A percentile compares a stretch with the other conserved stretches of the same genome.
phyloP scores from a whole-genome alignment of 805 yeast species.

The Priceomyces medius region DNA sequence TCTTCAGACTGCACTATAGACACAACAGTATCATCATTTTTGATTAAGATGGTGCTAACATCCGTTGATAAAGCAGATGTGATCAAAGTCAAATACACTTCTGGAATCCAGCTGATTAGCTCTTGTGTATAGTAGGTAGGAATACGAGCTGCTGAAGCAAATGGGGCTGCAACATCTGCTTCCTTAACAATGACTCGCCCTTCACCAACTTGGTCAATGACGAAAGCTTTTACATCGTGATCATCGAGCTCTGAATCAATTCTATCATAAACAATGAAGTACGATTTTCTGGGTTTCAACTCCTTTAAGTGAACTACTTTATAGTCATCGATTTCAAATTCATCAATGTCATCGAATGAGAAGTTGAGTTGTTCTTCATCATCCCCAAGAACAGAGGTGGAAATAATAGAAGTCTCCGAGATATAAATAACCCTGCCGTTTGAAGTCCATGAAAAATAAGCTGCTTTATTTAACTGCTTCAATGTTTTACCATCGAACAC shows the following conservation, averaged over 20 bases:
- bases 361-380: constrained; percentile 8
- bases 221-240: constrained; percentile 24
- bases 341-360: constrained; percentile 1
- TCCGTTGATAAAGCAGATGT: constrained; percentile 70
- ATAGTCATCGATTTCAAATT: constrained; percentile 14
- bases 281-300: constrained; percentile 2
- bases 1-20: constrained; percentile 59
- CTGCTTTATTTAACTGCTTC: constrained; percentile 5
- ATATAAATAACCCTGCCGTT: constrained; percentile 21
- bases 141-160: constrained; percentile 47
- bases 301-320: constrained; percentile 6
- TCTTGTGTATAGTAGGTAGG: constrained; percentile 44
- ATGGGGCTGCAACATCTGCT: constrained; percentile 52
- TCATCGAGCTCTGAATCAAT: constrained; percentile 26
- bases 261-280: constrained; percentile 26
- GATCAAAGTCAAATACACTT: constrained; percentile 35
- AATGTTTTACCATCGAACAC: constrained; percentile 9
- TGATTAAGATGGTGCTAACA: constrained; percentile 35
- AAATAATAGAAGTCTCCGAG: constrained; percentile 18
- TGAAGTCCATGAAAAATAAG: constrained; percentile 12
- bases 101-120: constrained; percentile 42
- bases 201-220: constrained; percentile 13
- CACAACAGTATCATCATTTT: constrained; percentile 10
- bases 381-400: constrained; percentile 7
- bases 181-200: constrained; percentile 21